Evolutionary conservation across 257 asterid genomes (phyloP), one percentile per base, ranked within the genome.

Genomic region (Parsonsia alboflavescens): DNA sequence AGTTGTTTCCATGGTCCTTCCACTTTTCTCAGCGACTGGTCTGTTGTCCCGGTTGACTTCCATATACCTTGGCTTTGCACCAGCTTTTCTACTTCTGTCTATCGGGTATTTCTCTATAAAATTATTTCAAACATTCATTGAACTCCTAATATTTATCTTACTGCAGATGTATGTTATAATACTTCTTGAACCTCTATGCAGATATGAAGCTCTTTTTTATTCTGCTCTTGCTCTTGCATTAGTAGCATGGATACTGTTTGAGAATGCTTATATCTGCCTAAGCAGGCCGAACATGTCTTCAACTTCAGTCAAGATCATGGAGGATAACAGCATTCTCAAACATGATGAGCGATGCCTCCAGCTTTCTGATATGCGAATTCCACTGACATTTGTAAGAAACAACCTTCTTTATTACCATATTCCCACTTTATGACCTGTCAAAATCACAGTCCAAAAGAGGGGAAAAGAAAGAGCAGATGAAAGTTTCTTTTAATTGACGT

Each of bases 201-300:
- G 99, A 79, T 94, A 94, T 78, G 99, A 94, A 88, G 98, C 98
- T 77, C 86, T 89, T 69, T 94, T 92, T 80, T 92, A 94, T 74
- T 86, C 95, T 70, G 92, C 99, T 66, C 97, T 94, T 74, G 93
- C 86, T 75, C 90, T 92, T 79, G 91, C 96, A 50, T 94, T 94
- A 52, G 72, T 89, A 86, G 96, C 93, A n/a, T 94, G 99, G 99
- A 86, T 90, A 63, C 90, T 92, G 41, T 87, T 89, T 45, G 99
- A 94, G 85, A 94, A 90, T 77, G 91, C 86, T 63, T 58, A 81
- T 81, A 90, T 87, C 78, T 53, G 81, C 58, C 68, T 80, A 77
- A 88, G 80, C 71, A 91, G 81, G 83, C 73, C 22, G 41, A 77
- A 80, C 58, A 77, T 77, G 56, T 83, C 90, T 80, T 84, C 90